These are phyloP conservation scores for Sclerotinia trifoliorum DNA, from an alignment of 2,329 filamentous ascomycete genomes.

Conservation along the genomic window DNA sequence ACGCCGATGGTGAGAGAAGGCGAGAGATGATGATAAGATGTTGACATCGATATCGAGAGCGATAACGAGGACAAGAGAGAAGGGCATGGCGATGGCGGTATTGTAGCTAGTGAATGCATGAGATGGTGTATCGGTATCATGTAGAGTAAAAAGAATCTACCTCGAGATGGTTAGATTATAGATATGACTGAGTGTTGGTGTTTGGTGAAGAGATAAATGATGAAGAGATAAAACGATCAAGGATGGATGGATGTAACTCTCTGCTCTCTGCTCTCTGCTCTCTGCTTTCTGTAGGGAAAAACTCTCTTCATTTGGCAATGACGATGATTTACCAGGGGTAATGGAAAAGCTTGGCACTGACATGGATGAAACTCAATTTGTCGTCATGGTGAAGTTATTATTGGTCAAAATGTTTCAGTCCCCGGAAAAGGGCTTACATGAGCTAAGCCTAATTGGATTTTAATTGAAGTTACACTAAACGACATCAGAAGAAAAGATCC, in stretches of 20 bases:
- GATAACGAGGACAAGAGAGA: not conserved
- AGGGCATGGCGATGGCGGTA: not conserved
- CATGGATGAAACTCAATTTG: not conserved
- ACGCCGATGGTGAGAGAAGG: not conserved
- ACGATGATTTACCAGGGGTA: slow-evolving; percentile 5
- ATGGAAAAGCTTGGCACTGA: not conserved
- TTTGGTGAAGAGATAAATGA: not conserved
- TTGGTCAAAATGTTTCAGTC: slow-evolving; percentile 18
- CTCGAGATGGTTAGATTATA: not conserved
- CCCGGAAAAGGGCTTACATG: slow-evolving; percentile 1
- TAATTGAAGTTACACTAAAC: slow-evolving; percentile 1
- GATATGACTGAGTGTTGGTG: not conserved
- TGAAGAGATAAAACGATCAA: not conserved
- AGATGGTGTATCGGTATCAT: not conserved
- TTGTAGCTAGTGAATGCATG: not conserved
- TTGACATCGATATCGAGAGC: not conserved
- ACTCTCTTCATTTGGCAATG: slow-evolving; percentile 11
- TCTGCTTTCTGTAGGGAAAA: slow-evolving; percentile 18
- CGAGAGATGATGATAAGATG: not conserved
- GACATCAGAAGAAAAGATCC: slow-evolving; percentile 15
- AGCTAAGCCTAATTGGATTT: not conserved
- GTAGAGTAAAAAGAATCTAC: not conserved
- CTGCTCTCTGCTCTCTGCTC: no score
- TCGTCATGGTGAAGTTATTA: not conserved
- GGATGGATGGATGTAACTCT: not conserved